A percentile compares a stretch with the other conserved stretches of the same genome.
Evolutionary conservation across 1,284 basidiomycete genomes (phyloP).

Genomic region (Clitocybe nebularis): DNA sequence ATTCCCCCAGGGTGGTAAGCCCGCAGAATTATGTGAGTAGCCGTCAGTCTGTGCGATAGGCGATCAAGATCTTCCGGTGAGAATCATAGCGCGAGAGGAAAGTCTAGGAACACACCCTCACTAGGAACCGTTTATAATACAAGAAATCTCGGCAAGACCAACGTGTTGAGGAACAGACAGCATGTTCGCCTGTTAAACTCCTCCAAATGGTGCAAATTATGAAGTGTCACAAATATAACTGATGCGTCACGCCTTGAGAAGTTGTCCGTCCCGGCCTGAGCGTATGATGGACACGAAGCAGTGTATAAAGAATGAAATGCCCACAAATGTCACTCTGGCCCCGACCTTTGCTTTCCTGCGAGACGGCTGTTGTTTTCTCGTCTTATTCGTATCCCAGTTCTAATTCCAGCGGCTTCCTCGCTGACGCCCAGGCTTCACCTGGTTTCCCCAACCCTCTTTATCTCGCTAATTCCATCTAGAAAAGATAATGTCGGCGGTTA

Average conservation of each 20-base stretch:
- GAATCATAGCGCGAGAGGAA: slow-evolving; percentile 5
- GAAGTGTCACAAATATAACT: slow-evolving; percentile 6
- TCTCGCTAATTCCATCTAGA: slow-evolving; percentile 6
- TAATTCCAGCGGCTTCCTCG: slow-evolving; percentile 6
- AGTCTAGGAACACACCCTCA: background rate
- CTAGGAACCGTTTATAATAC: background rate
- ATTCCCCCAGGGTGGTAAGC: slow-evolving; percentile 1
- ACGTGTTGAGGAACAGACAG: background rate
- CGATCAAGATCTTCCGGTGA: slow-evolving; percentile 4
- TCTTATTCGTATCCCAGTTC: slow-evolving; percentile 1
- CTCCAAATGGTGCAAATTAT: slow-evolving; percentile 2
- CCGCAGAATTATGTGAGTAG: background rate
- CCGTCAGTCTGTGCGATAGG: slow-evolving; percentile 1
- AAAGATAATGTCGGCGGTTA: slow-evolving; percentile 25
- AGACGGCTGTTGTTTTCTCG: slow-evolving; percentile 2
- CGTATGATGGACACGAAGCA: slow-evolving; percentile 1
- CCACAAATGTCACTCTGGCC: slow-evolving; percentile 2
- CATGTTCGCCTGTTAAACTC: slow-evolving; percentile 1
- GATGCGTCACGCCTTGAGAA: slow-evolving; percentile 9
- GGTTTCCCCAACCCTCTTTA: slow-evolving; percentile 3
- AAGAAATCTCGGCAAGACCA: slow-evolving; percentile 2
- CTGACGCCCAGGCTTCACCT: slow-evolving; percentile 1
- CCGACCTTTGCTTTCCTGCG: slow-evolving; percentile 5
- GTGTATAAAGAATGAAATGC: slow-evolving; percentile 14
- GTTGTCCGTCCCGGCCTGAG: slow-evolving; percentile 11